These are phyloP conservation scores for Bipolaris cookei DNA, from an alignment of 2,329 filamentous ascomycete species.

Conservation along the genomic window DNA sequence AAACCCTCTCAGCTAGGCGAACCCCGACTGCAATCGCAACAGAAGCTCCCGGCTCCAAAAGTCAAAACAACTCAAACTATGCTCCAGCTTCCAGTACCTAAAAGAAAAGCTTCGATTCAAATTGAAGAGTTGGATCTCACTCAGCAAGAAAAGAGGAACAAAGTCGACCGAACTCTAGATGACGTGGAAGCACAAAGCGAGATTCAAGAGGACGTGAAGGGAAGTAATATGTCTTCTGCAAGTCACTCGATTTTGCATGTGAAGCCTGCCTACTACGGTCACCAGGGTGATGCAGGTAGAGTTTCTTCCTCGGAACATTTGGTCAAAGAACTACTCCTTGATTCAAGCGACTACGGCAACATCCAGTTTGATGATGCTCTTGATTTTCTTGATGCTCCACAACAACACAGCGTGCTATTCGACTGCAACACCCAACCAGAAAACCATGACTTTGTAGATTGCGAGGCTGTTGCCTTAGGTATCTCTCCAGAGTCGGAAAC, in stretches of 20 bases:
- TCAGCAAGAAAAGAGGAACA: conserved; percentile 38
- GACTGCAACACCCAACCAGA: not conserved
- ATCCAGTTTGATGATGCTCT: conserved; percentile 23
- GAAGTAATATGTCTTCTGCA: conserved; percentile 26
- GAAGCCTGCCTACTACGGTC: conserved; percentile 39
- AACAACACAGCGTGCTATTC: not conserved
- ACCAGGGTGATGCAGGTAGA: conserved; percentile 26
- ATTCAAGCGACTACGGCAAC: conserved; percentile 43
- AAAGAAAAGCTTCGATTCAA: conserved; percentile 29
- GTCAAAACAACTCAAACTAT: conserved; percentile 36
- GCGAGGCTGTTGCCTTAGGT: not conserved
- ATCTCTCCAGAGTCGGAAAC: conserved; percentile 24
- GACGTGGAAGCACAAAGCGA: conserved; percentile 30
- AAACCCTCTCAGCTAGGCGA: conserved; percentile 30
- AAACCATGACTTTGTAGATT: not conserved
- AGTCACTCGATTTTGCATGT: conserved; percentile 36
- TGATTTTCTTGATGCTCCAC: conserved; percentile 1
- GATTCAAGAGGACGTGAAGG: conserved; percentile 34
- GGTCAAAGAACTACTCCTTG: not conserved
- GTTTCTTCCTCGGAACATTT: conserved; percentile 31
- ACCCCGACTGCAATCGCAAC: conserved; percentile 7
- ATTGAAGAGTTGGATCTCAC: conserved; percentile 46
- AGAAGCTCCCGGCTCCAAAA: conserved; percentile 8
- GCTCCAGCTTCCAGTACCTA: conserved; percentile 34
- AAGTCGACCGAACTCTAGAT: conserved; percentile 19